These are phyloP conservation scores for Eurotiales sp. DNA, from an alignment of 2,329 filamentous ascomycete genomes.

Conservation along the genomic window DNA sequence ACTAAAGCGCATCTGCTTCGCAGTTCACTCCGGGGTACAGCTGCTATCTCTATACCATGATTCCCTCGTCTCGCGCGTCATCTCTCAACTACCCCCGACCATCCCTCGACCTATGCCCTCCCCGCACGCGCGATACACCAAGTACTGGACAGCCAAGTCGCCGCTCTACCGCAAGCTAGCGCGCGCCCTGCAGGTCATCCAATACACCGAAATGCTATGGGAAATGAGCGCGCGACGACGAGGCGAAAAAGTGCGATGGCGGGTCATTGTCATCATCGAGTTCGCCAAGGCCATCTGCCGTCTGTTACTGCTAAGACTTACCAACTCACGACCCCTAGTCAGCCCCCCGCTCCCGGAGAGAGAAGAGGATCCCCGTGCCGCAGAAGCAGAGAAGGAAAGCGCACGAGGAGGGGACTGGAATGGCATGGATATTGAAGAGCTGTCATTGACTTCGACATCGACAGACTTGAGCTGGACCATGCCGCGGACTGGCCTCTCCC, in stretches of 20 bases:
- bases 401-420: constrained; percentile 39
- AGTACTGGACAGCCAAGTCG: constrained; percentile 59
- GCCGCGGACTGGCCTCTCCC: constrained; percentile 84
- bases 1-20: background rate
- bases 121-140: constrained; percentile 61
- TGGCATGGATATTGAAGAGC: constrained; percentile 46
- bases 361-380: constrained; percentile 65
- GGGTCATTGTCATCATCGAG: constrained; percentile 80
- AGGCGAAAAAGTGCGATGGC: constrained; percentile 76
- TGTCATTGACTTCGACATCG: constrained; percentile 17
- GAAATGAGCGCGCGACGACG: constrained; percentile 92
- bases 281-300: constrained; percentile 80
- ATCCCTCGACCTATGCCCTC: constrained; percentile 49
- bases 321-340: constrained; percentile 75
- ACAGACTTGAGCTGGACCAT: constrained; percentile 69
- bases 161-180: constrained; percentile 76
- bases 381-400: constrained; percentile 52
- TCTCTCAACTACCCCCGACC: constrained; percentile 53
- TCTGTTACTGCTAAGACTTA: constrained; percentile 74
- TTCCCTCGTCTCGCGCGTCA: constrained; percentile 68
- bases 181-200: constrained; percentile 78
- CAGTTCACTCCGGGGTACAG: constrained; percentile 80
- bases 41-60: constrained; percentile 92
- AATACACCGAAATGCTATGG: constrained; percentile 93
- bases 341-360: constrained; percentile 82